These are phyloP conservation scores for Metschnikowia vanudenii DNA, from an alignment of 805 yeast species.

Conservation along the genomic window DNA sequence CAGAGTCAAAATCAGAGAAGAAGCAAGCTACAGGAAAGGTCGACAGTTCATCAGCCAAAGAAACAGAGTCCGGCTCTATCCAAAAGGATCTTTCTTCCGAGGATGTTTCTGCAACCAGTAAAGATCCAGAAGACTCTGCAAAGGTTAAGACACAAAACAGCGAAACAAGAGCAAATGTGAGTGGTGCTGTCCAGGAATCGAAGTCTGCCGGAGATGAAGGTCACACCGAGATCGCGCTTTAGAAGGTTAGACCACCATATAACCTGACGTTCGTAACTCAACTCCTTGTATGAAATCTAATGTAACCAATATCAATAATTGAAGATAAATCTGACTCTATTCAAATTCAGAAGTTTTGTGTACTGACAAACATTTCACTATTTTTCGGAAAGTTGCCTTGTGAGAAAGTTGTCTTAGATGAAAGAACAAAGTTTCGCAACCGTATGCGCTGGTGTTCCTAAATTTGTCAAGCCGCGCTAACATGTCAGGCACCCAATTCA, in stretches of 20 bases:
- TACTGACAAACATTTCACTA: neutral
- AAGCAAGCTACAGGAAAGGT: neutral
- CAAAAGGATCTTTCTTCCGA: neutral
- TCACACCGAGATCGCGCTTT: constrained; percentile 10
- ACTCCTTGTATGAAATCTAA: neutral
- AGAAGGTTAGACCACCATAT: neutral
- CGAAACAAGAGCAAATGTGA: neutral
- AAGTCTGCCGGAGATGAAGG: constrained; percentile 2
- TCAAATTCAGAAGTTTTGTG: no score
- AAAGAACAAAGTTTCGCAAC: neutral
- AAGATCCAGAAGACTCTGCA: neutral
- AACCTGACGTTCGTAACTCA: neutral
- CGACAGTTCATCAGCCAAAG: constrained; percentile 3
- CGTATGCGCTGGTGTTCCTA: neutral
- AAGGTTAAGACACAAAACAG: neutral
- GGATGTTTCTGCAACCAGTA: neutral
- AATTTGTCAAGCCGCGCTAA: neutral
- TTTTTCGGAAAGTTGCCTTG: neutral
- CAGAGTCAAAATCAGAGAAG: constrained; percentile 11
- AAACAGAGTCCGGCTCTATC: neutral
- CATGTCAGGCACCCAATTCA: neutral
- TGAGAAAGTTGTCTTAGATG: neutral
- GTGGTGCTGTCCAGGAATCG: neutral
- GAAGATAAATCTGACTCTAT: no score
- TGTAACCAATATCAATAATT: no score